Percentiles rank a stretch among this genome's conserved stretches.
Conservation (phyloP, 2,329 filamentous ascomycete species). For the Trichoderma sp. region DNA sequence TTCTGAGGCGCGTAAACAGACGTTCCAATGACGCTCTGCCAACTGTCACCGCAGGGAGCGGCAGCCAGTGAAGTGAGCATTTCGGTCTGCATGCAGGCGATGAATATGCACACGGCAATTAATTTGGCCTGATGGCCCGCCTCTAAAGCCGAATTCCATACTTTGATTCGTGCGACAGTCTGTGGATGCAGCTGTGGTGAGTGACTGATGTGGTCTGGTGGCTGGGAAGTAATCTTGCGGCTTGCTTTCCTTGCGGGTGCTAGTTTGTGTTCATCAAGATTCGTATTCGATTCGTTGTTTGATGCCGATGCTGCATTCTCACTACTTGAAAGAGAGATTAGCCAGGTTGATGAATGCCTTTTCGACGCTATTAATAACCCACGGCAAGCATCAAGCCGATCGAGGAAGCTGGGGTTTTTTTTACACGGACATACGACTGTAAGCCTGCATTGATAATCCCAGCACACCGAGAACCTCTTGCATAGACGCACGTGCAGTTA, state of each 20-base stretch:
- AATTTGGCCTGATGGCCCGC: not conserved
- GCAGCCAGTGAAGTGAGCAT: not conserved
- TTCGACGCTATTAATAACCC: not conserved
- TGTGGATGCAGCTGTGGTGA: not conserved
- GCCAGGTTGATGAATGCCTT: not conserved
- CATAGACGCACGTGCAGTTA: not conserved
- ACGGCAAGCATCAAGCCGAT: not conserved
- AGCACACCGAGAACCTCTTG: not conserved
- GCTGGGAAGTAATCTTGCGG: not conserved
- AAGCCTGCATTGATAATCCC: not conserved
- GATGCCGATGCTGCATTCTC: not conserved
- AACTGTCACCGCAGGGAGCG: slow-evolving; percentile 14
- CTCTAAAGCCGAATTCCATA: not conserved
- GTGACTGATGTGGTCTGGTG: not conserved
- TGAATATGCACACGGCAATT: slow-evolving; percentile 4
- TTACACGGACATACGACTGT: not conserved
- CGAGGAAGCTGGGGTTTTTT: not conserved
- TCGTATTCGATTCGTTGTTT: not conserved
- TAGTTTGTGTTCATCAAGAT: not conserved
- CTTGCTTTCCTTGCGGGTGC: not conserved
- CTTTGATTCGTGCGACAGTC: slow-evolving; percentile 1
- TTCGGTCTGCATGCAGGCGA: slow-evolving; percentile 16
- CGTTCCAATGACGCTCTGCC: slow-evolving; percentile 17
- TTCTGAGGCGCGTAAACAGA: not conserved
- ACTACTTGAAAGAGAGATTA: not conserved